Percentiles rank a stretch among this genome's conserved stretches.
These are phyloP conservation scores for Fusarium albosuccineum DNA, from an alignment of 2,329 filamentous ascomycete species.

Conservation along the genomic window DNA sequence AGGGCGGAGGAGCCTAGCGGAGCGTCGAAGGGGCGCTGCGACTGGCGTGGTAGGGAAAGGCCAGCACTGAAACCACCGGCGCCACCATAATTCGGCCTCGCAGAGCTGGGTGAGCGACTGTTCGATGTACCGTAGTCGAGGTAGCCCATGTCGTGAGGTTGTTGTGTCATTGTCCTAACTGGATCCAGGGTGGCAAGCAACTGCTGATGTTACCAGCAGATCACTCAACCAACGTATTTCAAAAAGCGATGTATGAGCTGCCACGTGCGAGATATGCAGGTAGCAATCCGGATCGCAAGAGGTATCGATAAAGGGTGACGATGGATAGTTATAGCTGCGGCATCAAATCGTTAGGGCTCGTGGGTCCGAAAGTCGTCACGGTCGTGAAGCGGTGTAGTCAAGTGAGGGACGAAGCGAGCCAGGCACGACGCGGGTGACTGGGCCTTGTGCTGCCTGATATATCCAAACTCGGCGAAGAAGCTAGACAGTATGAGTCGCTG, in stretches of 20 bases:
- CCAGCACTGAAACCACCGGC: constrained; percentile 64
- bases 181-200: constrained; percentile 39
- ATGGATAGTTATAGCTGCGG: constrained; percentile 32
- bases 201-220: constrained; percentile 44
- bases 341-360: constrained; percentile 42
- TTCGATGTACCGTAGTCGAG: constrained; percentile 73
- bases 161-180: constrained; percentile 58
- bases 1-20: constrained; percentile 73
- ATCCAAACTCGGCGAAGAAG: constrained; percentile 5
- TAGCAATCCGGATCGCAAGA: constrained; percentile 12
- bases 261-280: constrained; percentile 19
- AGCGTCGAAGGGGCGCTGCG: constrained; percentile 83
- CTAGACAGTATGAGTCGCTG: constrained; percentile 14
- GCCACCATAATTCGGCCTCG: constrained; percentile 68
- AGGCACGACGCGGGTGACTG: constrained; percentile 9
- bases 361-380: constrained; percentile 34
- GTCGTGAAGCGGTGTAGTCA: constrained; percentile 42
- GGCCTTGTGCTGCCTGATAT: constrained; percentile 23
- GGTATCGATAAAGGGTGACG: constrained; percentile 24
- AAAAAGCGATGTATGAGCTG: constrained; percentile 12
- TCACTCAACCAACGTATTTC: constrained; percentile 16
- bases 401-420: constrained; percentile 16
- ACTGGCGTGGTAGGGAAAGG: constrained; percentile 60
- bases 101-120: constrained; percentile 77
- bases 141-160: constrained; percentile 74